A percentile compares a stretch with the other conserved stretches of the same genome.
phyloP scores from a whole-genome alignment of 73 alveolate genomes.

The Paramecium tetraurelia region DNA sequence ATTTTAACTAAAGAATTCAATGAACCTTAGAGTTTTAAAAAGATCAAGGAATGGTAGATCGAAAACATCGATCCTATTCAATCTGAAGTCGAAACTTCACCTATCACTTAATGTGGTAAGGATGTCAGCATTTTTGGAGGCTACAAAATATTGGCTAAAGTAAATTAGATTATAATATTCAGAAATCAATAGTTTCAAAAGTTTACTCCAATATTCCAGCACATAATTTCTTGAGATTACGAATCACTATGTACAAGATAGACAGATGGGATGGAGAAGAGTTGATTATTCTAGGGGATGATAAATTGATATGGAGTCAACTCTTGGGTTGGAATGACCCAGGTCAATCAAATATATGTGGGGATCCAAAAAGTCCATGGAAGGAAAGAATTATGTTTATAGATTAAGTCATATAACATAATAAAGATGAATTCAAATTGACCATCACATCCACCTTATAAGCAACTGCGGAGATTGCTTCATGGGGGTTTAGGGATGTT shows the following conservation, averaged over 20 bases:
- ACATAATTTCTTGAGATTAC: not conserved
- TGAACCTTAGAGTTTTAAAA: not conserved
- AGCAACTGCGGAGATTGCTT: not conserved
- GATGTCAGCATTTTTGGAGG: conserved; percentile 16
- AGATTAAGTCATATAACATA: not conserved
- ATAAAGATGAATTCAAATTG: not conserved
- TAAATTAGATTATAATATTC: not conserved
- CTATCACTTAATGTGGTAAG: not conserved
- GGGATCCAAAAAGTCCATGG: conserved; percentile 11
- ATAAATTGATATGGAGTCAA: not conserved
- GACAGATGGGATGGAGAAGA: conserved; percentile 53
- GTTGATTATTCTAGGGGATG: not conserved
- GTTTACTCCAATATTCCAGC: not conserved
- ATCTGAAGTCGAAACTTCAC: not conserved
- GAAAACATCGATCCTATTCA: not conserved
- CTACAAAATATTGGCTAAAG: conserved; percentile 9
- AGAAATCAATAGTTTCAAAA: conserved; percentile 4
- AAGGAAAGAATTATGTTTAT: conserved; percentile 8
- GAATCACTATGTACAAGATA: not conserved
- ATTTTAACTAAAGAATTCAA: not conserved
- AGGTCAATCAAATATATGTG: not conserved
- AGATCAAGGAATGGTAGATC: not conserved
- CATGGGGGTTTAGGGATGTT: conserved; percentile 44
- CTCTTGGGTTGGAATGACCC: conserved; percentile 47
- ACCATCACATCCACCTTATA: not conserved